Conservation (phyloP, 257 asterid genomes). For the Fraxinus cuspidata region DNA sequence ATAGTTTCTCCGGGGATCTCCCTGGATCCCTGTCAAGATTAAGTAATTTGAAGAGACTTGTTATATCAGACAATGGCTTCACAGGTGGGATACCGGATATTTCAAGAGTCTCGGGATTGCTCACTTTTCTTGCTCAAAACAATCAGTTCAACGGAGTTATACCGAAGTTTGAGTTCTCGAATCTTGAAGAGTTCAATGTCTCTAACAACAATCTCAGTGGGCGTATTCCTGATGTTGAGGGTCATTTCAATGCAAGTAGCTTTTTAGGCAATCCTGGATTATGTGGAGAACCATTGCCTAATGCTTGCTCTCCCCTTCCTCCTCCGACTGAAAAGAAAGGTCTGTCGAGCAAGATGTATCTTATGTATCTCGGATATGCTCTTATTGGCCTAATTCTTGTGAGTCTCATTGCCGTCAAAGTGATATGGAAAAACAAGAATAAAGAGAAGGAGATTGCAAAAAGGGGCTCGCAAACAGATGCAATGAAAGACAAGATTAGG, state of each 20-base stretch:
- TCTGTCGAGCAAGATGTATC: constrained; percentile 36
- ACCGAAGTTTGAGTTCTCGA: constrained; percentile 56
- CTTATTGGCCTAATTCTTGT: constrained; percentile 45
- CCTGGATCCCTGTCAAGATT: constrained; percentile 52
- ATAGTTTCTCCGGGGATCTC: constrained; percentile 49
- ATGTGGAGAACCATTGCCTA: constrained; percentile 53
- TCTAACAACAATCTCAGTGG: constrained; percentile 66
- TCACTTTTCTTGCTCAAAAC: constrained; percentile 56
- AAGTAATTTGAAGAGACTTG: constrained; percentile 50
- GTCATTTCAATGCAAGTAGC: constrained; percentile 39
- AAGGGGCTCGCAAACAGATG: constrained; percentile 13
- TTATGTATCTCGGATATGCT: constrained; percentile 63
- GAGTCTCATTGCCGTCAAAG: constrained; percentile 30
- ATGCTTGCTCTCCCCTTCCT: constrained; percentile 44
- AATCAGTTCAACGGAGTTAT: constrained; percentile 52
- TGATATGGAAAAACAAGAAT: constrained; percentile 22
- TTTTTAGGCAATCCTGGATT: constrained; percentile 59
- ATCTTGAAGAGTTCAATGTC: constrained; percentile 59
- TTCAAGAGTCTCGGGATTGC: constrained; percentile 58
- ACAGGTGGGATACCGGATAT: constrained; percentile 62
- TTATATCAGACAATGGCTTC: constrained; percentile 52
- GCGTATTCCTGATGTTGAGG: constrained; percentile 47
- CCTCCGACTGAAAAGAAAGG: constrained; percentile 29
- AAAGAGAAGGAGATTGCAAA: constrained; percentile 20
- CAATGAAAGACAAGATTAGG: constrained; percentile 30